These are phyloP conservation scores for Ogataea chonburiensis DNA, from an alignment of 805 yeast genomes.

Conservation along the genomic window DNA sequence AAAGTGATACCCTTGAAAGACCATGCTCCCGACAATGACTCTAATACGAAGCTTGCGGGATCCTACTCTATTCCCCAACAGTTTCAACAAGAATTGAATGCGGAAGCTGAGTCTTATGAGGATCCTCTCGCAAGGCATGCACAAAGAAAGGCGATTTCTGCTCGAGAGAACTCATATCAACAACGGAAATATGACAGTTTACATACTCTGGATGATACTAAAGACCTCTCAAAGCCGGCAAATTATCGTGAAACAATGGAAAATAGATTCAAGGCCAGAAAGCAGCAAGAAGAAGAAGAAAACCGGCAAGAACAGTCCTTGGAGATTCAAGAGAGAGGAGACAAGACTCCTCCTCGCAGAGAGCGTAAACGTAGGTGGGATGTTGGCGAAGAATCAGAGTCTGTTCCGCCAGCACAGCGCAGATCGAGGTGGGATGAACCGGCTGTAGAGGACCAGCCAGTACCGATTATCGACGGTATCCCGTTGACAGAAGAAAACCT, in stretches of 20 bases:
- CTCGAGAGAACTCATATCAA: slow-evolving; percentile 49
- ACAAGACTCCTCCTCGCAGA: slow-evolving; percentile 24
- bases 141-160: slow-evolving; percentile 29
- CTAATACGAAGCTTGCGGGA: slow-evolving; percentile 15
- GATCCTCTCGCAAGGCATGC: slow-evolving; percentile 28
- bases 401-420: slow-evolving; percentile 12
- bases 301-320: slow-evolving; percentile 21
- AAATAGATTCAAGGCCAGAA: slow-evolving; percentile 40
- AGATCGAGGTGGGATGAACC: slow-evolving; percentile 18
- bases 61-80: slow-evolving; percentile 26
- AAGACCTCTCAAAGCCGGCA: slow-evolving; percentile 13
- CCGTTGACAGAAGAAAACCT: slow-evolving; percentile 46
- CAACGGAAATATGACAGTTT: slow-evolving; percentile 31
- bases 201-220: slow-evolving; percentile 7
- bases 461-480: slow-evolving; percentile 35
- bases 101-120: slow-evolving; percentile 23
- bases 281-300: slow-evolving; percentile 39
- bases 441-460: slow-evolving; percentile 1
- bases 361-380: slow-evolving; percentile 44
- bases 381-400: slow-evolving; percentile 34
- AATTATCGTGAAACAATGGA: slow-evolving; percentile 45
- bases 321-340: slow-evolving; percentile 15
- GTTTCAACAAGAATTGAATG: slow-evolving; percentile 21
- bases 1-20: slow-evolving; percentile 9
- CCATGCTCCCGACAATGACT: neutral